These are phyloP conservation scores for Debaryomyces subglobosus DNA, from an alignment of 1,139 yeast species.

Conservation along the genomic window DNA sequence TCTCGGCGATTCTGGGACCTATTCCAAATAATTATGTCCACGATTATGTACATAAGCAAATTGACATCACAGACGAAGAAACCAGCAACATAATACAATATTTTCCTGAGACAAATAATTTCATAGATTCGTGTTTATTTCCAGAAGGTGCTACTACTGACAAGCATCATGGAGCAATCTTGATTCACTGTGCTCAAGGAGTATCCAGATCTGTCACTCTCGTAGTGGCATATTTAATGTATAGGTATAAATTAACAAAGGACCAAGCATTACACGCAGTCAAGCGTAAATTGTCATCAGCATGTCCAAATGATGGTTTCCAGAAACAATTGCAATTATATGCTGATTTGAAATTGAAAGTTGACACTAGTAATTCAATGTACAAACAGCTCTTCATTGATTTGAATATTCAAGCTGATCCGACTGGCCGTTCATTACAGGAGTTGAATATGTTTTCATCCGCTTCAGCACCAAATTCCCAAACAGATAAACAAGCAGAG, in stretches of 20 bases:
- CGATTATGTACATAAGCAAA: conserved; percentile 58
- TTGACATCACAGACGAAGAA: conserved; percentile 70
- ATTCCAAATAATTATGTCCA: conserved; percentile 53
- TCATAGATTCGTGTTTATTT: conserved; percentile 67
- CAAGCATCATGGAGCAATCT: conserved; percentile 50
- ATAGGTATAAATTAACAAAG: conserved; percentile 58
- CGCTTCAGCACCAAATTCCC: neutral
- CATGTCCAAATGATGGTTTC: conserved; percentile 81
- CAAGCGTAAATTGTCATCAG: conserved; percentile 56
- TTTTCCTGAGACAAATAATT: conserved; percentile 61
- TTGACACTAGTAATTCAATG: conserved; percentile 24
- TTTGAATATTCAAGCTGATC: conserved; percentile 29
- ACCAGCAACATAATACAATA: conserved; percentile 64
- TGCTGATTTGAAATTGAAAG: conserved; percentile 35
- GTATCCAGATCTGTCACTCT: conserved; percentile 79
- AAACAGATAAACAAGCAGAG: conserved; percentile 25
- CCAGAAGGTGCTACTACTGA: conserved; percentile 26
- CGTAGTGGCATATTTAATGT: conserved; percentile 79
- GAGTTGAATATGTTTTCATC: conserved; percentile 15
- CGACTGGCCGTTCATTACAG: conserved; percentile 27
- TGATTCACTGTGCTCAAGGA: conserved; percentile 86
- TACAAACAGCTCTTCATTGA: conserved; percentile 34
- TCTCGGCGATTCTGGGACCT: conserved; percentile 70
- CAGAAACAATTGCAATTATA: conserved; percentile 69
- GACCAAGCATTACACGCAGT: conserved; percentile 75